Conservation (phyloP, 176 grass and related monocot genomes). For the Musa itinerans region DNA sequence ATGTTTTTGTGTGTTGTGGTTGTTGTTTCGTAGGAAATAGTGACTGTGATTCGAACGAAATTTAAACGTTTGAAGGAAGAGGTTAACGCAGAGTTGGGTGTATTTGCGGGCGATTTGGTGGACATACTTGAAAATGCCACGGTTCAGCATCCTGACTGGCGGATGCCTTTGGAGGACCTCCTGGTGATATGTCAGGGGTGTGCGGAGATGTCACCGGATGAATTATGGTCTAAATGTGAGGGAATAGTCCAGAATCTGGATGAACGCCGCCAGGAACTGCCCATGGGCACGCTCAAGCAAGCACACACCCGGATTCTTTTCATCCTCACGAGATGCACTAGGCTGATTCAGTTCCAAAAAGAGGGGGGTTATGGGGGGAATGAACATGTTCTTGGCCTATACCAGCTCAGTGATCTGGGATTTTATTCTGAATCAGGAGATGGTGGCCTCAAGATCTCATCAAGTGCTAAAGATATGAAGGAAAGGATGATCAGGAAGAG, state of each 20-base stretch:
- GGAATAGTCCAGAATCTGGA: conserved; percentile 72
- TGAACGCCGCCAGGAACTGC: conserved; percentile 71
- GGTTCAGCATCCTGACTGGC: conserved; percentile 22
- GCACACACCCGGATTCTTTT: conserved; percentile 69
- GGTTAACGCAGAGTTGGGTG: conserved; percentile 60
- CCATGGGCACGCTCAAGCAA: conserved; percentile 55
- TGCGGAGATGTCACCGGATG: conserved; percentile 67
- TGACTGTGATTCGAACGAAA: conserved; percentile 47
- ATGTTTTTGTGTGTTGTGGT: background rate
- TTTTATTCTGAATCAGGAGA: conserved; percentile 56
- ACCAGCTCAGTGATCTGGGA: conserved; percentile 83
- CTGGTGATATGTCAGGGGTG: conserved; percentile 72
- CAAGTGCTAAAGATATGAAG: conserved; percentile 64
- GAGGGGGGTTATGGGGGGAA: conserved; percentile 28
- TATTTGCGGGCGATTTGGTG: conserved; percentile 70
- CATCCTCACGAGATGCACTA: conserved; percentile 89
- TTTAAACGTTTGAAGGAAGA: conserved; percentile 74
- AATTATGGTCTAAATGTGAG: conserved; percentile 75
- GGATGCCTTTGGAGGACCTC: conserved; percentile 63
- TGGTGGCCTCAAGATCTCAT: conserved; percentile 44
- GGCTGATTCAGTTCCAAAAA: conserved; percentile 82
- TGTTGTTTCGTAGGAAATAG: conserved; percentile 47
- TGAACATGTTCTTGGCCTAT: conserved; percentile 40
- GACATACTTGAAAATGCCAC: conserved; percentile 27
- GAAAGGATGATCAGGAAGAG: conserved; percentile 60